Base-by-base conservation (phyloP, 129 eudicot genomes). In the Lonicera japonica region DNA sequence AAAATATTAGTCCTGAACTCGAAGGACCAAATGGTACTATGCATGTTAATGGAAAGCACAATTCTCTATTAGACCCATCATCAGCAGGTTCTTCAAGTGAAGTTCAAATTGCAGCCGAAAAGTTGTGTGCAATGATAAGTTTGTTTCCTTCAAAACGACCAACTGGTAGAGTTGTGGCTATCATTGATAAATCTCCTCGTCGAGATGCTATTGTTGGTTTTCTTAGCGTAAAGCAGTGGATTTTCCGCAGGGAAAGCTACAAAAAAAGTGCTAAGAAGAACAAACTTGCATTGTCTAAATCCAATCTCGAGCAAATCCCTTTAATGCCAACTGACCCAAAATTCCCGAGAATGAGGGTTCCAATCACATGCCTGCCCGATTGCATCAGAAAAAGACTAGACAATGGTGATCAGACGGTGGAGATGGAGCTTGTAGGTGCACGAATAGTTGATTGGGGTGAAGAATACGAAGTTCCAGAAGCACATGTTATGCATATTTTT, bases 131-230 rank as follows among this genome's bases (percentile, higher is more conserved):
- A 10, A 25, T 73, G 53, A 67, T 78, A 21, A 61, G 55, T 72
- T 60, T 73, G 51, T 73, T 47, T 25, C 91, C 95, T 18, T 74
- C 86, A 50, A 92, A 88, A 68, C 72, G 99, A 15, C 99, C 99
- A 19, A 85, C 96, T 8, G 99, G 99, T 65, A 75, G 68, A 72
- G 99, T 92, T 56, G 91, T 92, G 48, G 81, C 81, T 9, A 76
- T 92, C 60, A 67, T 92, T 21, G 95, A 92, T 68, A 77, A 38
- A 40, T 92, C 99, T 14, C 78, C 71, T 48, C 86, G 89, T 21
- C 72, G 96, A 46, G 78, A 88, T 57, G 14, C 80, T 23, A 39
- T 92, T 60, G 83, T 92, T 19, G 99, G 99, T 45, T 85, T 80
- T 74, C 84, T 88, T 34, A 70, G 76, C 67, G 70, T 82, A 55